Percentiles rank a stretch among this genome's conserved stretches.
phyloP scores from a whole-genome alignment of 331 rosid species.

The Malus hybrid region DNA sequence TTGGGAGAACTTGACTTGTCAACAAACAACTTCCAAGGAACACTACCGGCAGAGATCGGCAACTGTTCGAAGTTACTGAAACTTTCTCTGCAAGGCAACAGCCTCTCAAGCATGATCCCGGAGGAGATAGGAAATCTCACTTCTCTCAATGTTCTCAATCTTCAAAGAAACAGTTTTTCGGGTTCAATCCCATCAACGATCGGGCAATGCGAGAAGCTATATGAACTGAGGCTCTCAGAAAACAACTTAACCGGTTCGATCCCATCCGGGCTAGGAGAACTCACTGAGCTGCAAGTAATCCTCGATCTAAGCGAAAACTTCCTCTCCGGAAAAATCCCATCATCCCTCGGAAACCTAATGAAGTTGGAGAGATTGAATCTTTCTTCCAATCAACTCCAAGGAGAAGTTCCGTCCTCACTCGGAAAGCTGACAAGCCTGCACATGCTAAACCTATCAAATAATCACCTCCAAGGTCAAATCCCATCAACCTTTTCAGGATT shows the following conservation, averaged over 20 bases:
- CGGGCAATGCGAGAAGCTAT: constrained; percentile 64
- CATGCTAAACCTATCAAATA: constrained; percentile 69
- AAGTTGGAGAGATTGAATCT: constrained; percentile 82
- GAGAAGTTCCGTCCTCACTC: constrained; percentile 58
- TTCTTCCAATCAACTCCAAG: constrained; percentile 68
- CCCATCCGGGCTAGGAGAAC: constrained; percentile 64
- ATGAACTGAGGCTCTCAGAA: constrained; percentile 80
- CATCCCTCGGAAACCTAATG: constrained; percentile 64
- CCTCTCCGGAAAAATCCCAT: constrained; percentile 65
- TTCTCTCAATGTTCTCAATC: constrained; percentile 59
- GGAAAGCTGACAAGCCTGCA: constrained; percentile 80
- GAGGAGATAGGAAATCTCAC: constrained; percentile 48
- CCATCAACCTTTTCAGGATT: constrained; percentile 62
- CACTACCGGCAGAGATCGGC: constrained; percentile 36
- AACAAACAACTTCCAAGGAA: constrained; percentile 44
- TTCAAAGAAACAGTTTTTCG: constrained; percentile 33
- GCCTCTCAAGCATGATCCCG: constrained; percentile 38
- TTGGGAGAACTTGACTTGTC: constrained; percentile 80
- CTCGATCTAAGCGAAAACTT: constrained; percentile 68
- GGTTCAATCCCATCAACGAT: constrained; percentile 38
- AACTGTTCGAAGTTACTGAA: constrained; percentile 42
- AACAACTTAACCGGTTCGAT: constrained; percentile 52
- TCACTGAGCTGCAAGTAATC: constrained; percentile 74
- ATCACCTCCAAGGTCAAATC: constrained; percentile 63
- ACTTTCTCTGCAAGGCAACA: constrained; percentile 38